Evolutionary conservation across 2,329 filamentous ascomycete species (phyloP).

Genomic region (Blastomyces percursus): DNA sequence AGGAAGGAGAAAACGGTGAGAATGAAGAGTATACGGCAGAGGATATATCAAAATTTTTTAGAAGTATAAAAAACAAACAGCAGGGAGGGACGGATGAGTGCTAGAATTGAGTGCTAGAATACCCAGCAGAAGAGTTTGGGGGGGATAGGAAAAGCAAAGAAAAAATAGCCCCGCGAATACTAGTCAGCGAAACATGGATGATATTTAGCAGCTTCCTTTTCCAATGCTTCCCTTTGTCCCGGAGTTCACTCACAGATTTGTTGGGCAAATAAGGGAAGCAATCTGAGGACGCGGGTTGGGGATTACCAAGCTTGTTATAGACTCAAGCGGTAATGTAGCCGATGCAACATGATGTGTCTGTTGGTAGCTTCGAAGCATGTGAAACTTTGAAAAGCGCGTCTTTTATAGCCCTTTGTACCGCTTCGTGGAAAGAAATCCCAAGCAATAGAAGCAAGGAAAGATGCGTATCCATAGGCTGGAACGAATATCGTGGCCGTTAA

Average conservation of each 20-base stretch:
- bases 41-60: not conserved
- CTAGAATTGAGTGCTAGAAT: too few relatives aligned
- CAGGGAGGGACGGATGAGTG: not conserved
- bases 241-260: not conserved
- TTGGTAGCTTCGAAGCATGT: not conserved
- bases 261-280: not conserved
- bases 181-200: not conserved
- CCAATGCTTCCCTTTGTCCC: not conserved
- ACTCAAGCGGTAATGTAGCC: conserved; percentile 5
- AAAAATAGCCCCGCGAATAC: not conserved
- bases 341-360: conserved; percentile 2
- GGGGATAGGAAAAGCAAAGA: not conserved
- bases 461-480: not conserved
- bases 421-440: not conserved
- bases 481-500: not conserved
- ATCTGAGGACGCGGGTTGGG: not conserved
- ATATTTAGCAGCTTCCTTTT: not conserved
- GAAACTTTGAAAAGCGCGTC: not conserved
- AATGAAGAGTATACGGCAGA: not conserved
- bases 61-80: not conserved
- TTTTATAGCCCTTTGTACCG: not conserved
- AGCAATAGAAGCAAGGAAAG: not conserved
- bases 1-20: not conserved
- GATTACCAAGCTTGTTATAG: not conserved
- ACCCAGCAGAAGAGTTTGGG: not conserved